Base-by-base conservation (phyloP, 306 rosid genomes). In the Senna siamea region DNA sequence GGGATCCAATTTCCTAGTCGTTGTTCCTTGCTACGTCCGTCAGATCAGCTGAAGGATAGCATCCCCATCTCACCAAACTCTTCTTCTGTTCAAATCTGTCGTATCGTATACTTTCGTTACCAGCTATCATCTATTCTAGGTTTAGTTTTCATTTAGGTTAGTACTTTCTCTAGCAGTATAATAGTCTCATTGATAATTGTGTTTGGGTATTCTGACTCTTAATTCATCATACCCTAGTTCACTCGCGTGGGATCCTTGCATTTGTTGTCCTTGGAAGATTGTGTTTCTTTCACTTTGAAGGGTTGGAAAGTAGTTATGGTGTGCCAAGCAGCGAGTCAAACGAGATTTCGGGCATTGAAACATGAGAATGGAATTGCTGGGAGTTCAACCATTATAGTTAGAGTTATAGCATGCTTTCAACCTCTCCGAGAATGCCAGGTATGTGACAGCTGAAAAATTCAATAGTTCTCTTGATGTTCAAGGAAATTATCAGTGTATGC, bases 381-480 rank as follows among this genome's bases (percentile, higher is more conserved):
- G 74, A 56, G 84, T 59, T 82, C 97, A 74, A 87, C 99, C 86
- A 95, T 95, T 38, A 84, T 95, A 74, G 97, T 95, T 80, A 90
- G 97, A 81, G 89, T 95, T 30, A 92, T 95, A 73, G 99, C 98
- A 54, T 95, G 99, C 84, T 95, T 95, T 86, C 95, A 88, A 77
- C 92, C 98, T 81, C 98, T 95, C 54, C 96, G 87, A 82, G 99
- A 95, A 75, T 95, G 99, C 88, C 99, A 95, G 99, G 99, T 94
- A 73, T 53, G 85, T 81, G 38, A 37, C 41, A 2, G 7, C 46
- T 20, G 32, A n/a, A 32, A 5, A 44, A 23, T 12, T 58, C 20
- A 32, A 0, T 9, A 55, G 11, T 12, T 26, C 2, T 26, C 30
- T 1, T 26, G 30, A 26, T 26, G 30, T 66, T 18, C 46, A 0